Conservation (phyloP, 2,329 filamentous ascomycete species). For the Albifimbria verrucaria region DNA sequence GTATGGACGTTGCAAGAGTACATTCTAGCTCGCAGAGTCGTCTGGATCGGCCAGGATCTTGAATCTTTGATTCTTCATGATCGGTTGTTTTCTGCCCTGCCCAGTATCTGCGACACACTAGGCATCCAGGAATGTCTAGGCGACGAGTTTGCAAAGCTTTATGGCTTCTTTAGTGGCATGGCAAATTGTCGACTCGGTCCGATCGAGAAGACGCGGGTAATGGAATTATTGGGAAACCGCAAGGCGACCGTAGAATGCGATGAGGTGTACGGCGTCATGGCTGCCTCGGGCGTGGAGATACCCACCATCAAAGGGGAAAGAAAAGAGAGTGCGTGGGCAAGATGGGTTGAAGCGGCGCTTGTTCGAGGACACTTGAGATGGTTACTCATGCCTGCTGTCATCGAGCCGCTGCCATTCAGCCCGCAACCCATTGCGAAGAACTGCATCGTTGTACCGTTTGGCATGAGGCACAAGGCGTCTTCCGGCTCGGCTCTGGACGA, state of each 20-base stretch:
- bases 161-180: neutral
- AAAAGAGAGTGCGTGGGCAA: neutral
- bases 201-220: neutral
- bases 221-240: neutral
- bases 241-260: neutral
- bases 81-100: neutral
- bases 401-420: neutral
- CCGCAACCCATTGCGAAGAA: neutral
- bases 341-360: neutral
- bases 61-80: neutral
- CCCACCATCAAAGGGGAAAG: neutral
- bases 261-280: neutral
- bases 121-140: neutral
- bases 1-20: neutral
- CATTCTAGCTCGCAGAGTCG: neutral
- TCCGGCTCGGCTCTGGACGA: neutral
- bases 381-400: neutral
- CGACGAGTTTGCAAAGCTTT: neutral
- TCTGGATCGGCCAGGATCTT: neutral
- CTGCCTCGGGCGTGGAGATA: neutral
- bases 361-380: neutral
- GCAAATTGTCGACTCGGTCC: neutral
- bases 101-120: neutral
- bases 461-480: neutral
- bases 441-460: neutral